Conservation (phyloP, 2,329 filamentous ascomycete genomes). For the Tolypocladium pustulatum region DNA sequence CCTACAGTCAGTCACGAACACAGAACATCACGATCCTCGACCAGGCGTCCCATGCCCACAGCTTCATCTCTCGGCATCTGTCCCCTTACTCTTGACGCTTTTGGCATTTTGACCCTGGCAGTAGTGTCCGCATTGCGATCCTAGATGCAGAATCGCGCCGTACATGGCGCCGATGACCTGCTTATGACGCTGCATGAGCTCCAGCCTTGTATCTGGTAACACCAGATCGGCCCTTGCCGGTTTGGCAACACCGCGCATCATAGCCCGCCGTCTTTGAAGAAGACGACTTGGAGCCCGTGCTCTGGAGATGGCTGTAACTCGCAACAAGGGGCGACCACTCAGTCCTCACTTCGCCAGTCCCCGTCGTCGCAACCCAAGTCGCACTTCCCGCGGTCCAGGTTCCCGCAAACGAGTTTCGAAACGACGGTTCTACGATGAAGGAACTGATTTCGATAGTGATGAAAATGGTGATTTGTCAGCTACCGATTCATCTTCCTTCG, state of each 20-base stretch:
- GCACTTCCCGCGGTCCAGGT: constrained; percentile 5
- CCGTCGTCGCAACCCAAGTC: constrained; percentile 13
- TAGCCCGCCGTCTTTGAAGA: neutral
- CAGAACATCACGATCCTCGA: neutral
- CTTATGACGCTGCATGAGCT: neutral
- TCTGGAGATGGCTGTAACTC: constrained; percentile 16
- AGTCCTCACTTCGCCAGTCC: constrained; percentile 1
- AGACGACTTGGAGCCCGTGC: neutral
- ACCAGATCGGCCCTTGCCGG: neutral
- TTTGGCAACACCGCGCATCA: neutral
- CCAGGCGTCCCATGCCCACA: neutral
- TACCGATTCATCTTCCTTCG: neutral
- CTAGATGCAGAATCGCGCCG: neutral
- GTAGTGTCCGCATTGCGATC: neutral
- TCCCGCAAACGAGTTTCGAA: constrained; percentile 1
- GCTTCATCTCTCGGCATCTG: neutral
- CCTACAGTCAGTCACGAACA: neutral
- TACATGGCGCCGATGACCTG: neutral
- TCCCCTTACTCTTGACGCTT: too few species aligned
- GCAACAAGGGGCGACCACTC: constrained; percentile 11
- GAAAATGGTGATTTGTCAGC: neutral
- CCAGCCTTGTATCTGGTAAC: neutral
- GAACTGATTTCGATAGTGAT: neutral
- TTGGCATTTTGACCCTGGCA: neutral
- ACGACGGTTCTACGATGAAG: constrained; percentile 3